These are phyloP conservation scores for Monosporozyma unispora DNA, from an alignment of 805 yeast genomes.

Conservation along the genomic window DNA sequence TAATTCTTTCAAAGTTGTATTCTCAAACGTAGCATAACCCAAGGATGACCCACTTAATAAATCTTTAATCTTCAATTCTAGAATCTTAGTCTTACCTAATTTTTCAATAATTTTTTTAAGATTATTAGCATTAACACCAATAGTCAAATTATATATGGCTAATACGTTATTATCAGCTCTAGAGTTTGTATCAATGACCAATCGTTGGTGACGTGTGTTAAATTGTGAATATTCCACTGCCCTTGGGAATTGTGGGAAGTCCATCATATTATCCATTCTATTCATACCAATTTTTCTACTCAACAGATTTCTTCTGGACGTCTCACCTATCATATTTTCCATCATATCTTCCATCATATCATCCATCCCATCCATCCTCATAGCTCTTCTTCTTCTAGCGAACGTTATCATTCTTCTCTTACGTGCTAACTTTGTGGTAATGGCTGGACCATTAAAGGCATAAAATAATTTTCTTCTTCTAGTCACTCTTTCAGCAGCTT, in stretches of 20 bases:
- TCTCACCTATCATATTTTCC: too few relatives aligned
- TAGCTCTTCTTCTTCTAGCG: neutral
- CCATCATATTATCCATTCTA: neutral
- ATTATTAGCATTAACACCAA: constrained; percentile 22
- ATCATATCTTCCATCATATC: too few relatives aligned
- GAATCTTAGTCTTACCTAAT: constrained; percentile 14
- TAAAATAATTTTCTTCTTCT: neutral
- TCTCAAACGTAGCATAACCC: constrained; percentile 31
- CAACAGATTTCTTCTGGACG: too few relatives aligned
- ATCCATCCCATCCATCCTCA: neutral
- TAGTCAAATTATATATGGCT: constrained; percentile 18
- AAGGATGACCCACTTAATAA: constrained; percentile 33
- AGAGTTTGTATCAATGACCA: constrained; percentile 18
- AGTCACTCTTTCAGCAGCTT: constrained; percentile 7
- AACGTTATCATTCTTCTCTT: neutral
- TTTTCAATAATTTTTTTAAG: constrained; percentile 18
- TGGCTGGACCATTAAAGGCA: neutral
- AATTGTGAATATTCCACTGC: neutral
- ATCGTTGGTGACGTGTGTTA: constrained; percentile 4
- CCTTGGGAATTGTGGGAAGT: neutral
- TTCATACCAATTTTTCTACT: too few relatives aligned
- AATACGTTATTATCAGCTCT: constrained; percentile 11
- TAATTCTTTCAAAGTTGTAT: constrained; percentile 22
- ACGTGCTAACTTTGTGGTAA: neutral
- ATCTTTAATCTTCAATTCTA: constrained; percentile 26